phyloP scores from a whole-genome alignment of 2,329 filamentous ascomycete genomes.

The Colletotrichum acutatum region DNA sequence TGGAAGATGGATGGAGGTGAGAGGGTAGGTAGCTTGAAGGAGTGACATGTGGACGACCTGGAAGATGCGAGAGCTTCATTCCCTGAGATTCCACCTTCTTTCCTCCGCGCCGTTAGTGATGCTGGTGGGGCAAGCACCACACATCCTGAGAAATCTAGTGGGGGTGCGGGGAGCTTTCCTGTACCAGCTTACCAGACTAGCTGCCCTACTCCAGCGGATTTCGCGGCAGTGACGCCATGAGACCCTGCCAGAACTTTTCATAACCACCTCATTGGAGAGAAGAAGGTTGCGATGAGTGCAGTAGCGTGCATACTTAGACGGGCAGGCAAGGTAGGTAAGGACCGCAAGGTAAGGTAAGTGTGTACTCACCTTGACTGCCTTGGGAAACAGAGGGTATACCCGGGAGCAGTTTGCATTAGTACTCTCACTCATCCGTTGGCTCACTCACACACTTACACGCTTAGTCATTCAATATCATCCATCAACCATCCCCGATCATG shows the following conservation, averaged over 20 bases:
- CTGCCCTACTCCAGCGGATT: not conserved
- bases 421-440: not conserved
- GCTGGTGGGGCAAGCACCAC: not conserved
- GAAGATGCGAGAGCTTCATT: constrained; percentile 5
- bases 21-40: not conserved
- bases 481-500: not conserved
- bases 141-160: not conserved
- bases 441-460: not conserved
- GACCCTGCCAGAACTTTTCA: not conserved
- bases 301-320: too few relatives aligned
- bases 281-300: not conserved
- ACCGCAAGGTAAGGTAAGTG: too few relatives aligned
- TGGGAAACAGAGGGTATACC: constrained; percentile 11
- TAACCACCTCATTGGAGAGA: not conserved
- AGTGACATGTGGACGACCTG: not conserved
- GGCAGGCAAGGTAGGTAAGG: too few relatives aligned
- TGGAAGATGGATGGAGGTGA: not conserved
- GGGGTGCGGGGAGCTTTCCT: not conserved
- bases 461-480: not conserved
- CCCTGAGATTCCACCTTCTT: not conserved
- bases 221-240: not conserved
- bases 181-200: not conserved
- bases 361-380: not conserved
- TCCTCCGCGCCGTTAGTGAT: not conserved
- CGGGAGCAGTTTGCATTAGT: not conserved